Conservation (phyloP, 2,329 filamentous ascomycete species). For the Pseudocercospora macadamiae region DNA sequence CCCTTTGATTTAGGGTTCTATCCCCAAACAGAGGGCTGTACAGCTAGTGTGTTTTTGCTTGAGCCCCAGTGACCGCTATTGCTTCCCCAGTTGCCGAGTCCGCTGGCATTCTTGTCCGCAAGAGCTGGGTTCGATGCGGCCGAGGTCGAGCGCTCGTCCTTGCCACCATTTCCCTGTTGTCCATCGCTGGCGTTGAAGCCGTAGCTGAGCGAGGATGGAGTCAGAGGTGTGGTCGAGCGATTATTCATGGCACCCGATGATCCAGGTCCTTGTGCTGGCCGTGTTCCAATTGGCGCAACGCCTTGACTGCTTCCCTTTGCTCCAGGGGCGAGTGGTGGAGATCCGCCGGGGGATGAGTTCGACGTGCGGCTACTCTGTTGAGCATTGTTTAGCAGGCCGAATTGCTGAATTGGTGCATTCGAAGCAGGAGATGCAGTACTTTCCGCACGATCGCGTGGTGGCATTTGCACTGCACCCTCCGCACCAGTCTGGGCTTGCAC, state of each 20-base stretch:
- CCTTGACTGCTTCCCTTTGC: conserved; percentile 60
- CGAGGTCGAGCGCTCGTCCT: conserved; percentile 60
- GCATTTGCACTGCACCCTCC: conserved; percentile 59
- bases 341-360: conserved; percentile 81
- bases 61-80: conserved; percentile 84
- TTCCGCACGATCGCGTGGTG: conserved; percentile 54
- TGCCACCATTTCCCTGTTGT: conserved; percentile 54
- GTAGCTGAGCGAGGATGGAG: conserved; percentile 79
- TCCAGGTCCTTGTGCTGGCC: conserved; percentile 66
- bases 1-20: conserved; percentile 49
- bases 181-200: conserved; percentile 62
- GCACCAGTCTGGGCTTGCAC: conserved; percentile 55
- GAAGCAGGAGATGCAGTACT: conserved; percentile 84
- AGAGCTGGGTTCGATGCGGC: conserved; percentile 60
- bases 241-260: conserved; percentile 69
- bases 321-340: conserved; percentile 68
- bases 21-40: conserved; percentile 93
- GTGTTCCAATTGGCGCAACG: conserved; percentile 91
- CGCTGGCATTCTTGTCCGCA: conserved; percentile 47
- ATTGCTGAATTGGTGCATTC: conserved; percentile 55
- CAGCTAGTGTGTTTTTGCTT: conserved; percentile 72
- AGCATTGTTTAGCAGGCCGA: conserved; percentile 48
- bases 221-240: conserved; percentile 82
- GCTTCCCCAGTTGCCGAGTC: conserved; percentile 71
- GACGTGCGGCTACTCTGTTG: conserved; percentile 78